These are phyloP conservation scores for Sechiopsis laciniata DNA, from an alignment of 306 rosid genomes.

Conservation along the genomic window DNA sequence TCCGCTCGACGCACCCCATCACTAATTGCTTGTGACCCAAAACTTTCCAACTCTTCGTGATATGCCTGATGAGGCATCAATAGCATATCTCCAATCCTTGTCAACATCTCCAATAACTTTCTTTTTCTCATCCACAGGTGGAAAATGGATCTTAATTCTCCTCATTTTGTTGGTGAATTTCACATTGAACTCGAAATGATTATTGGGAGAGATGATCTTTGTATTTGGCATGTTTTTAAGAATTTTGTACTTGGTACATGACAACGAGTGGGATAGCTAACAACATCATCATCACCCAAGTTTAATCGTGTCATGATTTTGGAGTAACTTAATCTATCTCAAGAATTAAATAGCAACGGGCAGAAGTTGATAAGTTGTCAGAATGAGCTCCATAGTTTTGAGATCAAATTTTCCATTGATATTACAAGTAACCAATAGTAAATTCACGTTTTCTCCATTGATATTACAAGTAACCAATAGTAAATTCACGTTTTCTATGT, in stretches of 20 bases:
- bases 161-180: constrained; percentile 75
- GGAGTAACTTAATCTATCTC: no score
- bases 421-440: no score
- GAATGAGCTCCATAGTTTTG: no score
- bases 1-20: constrained; percentile 59
- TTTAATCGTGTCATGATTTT: constrained; percentile 75
- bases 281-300: constrained; percentile 56
- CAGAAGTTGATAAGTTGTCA: no score
- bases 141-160: constrained; percentile 87
- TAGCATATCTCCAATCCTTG: constrained; percentile 82
- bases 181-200: constrained; percentile 60
- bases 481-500: no score
- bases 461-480: no score
- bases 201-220: constrained; percentile 44
- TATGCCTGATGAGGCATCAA: constrained; percentile 83
- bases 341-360: no score
- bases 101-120: constrained; percentile 73
- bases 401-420: no score
- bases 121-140: constrained; percentile 75
- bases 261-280: constrained; percentile 69
- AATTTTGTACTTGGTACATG: constrained; percentile 79
- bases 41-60: constrained; percentile 75
- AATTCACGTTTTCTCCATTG: no score
- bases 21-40: constrained; percentile 62
- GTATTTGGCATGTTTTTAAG: constrained; percentile 62